Percentiles rank a stretch among this genome's conserved stretches.
These are phyloP conservation scores for Podila epigama DNA, from an alignment of 192 early-diverging fungal species.

Conservation along the genomic window DNA sequence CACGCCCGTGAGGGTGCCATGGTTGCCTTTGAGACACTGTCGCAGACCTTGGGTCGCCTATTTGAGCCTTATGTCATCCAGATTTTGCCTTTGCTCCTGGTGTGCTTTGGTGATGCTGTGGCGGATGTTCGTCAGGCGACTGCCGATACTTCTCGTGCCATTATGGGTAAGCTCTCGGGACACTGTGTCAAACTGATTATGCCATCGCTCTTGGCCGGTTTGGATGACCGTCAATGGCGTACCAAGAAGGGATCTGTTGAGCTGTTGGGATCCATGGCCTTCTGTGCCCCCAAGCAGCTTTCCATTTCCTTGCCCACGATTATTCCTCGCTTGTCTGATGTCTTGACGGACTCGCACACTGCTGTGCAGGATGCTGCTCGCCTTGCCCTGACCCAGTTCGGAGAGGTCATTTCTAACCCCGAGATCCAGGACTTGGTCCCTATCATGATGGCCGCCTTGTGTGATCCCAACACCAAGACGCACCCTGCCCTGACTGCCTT, in stretches of 20 bases:
- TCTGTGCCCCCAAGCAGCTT: conserved; percentile 94
- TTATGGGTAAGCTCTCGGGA: conserved; percentile 94
- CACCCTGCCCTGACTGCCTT: conserved; percentile 82
- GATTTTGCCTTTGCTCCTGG: conserved; percentile 86
- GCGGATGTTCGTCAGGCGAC: conserved; percentile 87
- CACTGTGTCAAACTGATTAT: conserved; percentile 97
- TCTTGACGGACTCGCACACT: conserved; percentile 90
- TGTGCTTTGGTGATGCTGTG: conserved; percentile 86
- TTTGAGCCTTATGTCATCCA: conserved; percentile 98
- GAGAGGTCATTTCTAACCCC: conserved; percentile 97
- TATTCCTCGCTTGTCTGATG: conserved; percentile 91
- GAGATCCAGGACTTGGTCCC: conserved; percentile 96
- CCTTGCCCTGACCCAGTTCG: conserved; percentile 85
- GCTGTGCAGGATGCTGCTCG: conserved; percentile 91
- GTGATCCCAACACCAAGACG: conserved; percentile 90
- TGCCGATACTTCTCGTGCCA: conserved; percentile 84
- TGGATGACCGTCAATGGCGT: conserved; percentile 92
- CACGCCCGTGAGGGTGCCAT: conserved; percentile 90
- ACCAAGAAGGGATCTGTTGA: conserved; percentile 98
- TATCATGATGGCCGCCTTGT: conserved; percentile 81
- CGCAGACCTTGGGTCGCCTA: conserved; percentile 82
- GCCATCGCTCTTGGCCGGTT: conserved; percentile 86
- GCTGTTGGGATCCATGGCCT: conserved; percentile 94
- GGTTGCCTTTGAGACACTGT: conserved; percentile 93
- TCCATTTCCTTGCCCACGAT: conserved; percentile 89